These are phyloP conservation scores for Candida dajiaensis DNA, from an alignment of 805 yeast species.

Conservation along the genomic window DNA sequence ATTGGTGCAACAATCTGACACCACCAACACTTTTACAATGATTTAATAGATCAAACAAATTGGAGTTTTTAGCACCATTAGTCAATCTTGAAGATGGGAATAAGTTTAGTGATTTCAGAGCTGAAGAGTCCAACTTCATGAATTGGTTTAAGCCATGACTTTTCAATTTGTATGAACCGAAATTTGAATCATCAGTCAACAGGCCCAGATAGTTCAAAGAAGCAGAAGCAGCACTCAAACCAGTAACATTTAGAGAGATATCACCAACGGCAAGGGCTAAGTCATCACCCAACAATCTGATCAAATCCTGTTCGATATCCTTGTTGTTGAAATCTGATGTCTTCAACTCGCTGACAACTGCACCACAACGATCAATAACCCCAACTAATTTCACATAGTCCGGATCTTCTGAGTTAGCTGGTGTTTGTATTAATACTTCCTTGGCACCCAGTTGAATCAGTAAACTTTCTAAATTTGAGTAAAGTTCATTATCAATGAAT, in stretches of 20 bases:
- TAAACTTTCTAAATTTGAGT: constrained; percentile 79
- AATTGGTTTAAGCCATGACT: constrained; percentile 70
- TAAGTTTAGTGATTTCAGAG: constrained; percentile 79
- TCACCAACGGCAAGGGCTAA: constrained; percentile 51
- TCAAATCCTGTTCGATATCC: constrained; percentile 73
- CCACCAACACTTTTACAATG: constrained; percentile 91
- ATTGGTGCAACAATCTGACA: constrained; percentile 76
- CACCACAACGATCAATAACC: constrained; percentile 72
- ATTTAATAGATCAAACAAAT: constrained; percentile 79
- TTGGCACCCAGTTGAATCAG: constrained; percentile 85
- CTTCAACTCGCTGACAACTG: constrained; percentile 59
- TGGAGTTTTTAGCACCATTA: constrained; percentile 40
- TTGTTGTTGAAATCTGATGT: constrained; percentile 52
- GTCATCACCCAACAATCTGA: constrained; percentile 59
- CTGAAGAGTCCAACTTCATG: constrained; percentile 89
- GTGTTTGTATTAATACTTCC: constrained; percentile 63
- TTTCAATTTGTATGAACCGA: constrained; percentile 50
- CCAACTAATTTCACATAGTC: constrained; percentile 62
- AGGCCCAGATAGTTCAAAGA: constrained; percentile 63
- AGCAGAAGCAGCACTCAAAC: constrained; percentile 63
- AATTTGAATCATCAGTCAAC: constrained; percentile 47
- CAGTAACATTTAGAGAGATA: constrained; percentile 40
- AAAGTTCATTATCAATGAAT: constrained; percentile 82
- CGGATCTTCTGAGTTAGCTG: constrained; percentile 33
- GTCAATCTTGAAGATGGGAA: constrained; percentile 46